Conservation (phyloP, 1,139 yeast species). For the Hansenula sp. region DNA sequence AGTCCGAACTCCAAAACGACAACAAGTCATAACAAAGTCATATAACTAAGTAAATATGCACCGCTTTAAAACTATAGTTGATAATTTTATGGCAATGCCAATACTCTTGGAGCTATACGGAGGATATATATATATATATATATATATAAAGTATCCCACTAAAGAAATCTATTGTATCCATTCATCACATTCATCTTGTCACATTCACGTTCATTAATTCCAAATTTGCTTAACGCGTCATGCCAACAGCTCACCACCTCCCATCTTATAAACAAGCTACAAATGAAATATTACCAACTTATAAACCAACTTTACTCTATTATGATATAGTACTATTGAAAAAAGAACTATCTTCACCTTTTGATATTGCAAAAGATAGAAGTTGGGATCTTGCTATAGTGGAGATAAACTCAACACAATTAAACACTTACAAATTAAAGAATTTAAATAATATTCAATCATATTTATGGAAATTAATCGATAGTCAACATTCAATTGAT, state of each 20-base stretch:
- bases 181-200: too few species aligned
- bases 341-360: constrained; percentile 31
- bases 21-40: too few species aligned
- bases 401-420: constrained; percentile 56
- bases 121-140: too few species aligned
- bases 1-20: too few species aligned
- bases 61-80: too few species aligned
- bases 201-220: too few species aligned
- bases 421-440: constrained; percentile 37
- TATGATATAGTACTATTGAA: constrained; percentile 17
- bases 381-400: constrained; percentile 48
- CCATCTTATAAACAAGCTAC: neutral
- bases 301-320: constrained; percentile 4
- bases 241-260: neutral
- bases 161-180: too few species aligned
- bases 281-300: constrained; percentile 2
- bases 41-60: too few species aligned
- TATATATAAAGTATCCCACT: too few species aligned
- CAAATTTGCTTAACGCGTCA: too few species aligned
- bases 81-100: too few species aligned
- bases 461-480: neutral
- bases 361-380: constrained; percentile 34
- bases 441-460: neutral
- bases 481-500: neutral
- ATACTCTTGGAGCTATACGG: too few species aligned